Conservation (phyloP, 345 rosid genomes). For the Eucalyptus sp. region DNA sequence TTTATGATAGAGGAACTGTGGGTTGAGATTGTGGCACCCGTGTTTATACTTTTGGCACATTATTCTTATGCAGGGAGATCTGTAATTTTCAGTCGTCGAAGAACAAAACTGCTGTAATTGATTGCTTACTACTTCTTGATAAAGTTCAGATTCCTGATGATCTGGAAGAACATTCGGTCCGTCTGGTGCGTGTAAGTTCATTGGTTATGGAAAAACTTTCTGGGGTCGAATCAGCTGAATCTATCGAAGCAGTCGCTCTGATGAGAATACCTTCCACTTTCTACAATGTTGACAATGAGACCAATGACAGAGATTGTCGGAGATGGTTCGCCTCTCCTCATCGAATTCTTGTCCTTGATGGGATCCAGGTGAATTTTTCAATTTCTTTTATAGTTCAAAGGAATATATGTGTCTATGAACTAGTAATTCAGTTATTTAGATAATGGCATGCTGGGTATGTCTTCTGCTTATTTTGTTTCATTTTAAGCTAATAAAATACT, state of each 20-base stretch:
- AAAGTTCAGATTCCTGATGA: constrained; percentile 39
- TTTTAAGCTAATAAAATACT: background rate
- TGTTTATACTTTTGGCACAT: background rate
- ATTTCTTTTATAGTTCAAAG: background rate
- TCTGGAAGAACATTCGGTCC: constrained; percentile 17
- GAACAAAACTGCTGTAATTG: constrained; percentile 23
- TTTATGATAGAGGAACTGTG: background rate
- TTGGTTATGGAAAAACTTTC: constrained; percentile 76
- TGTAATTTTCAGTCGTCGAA: constrained; percentile 23
- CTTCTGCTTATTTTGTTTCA: background rate
- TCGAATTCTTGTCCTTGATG: constrained; percentile 77
- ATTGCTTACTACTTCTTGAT: constrained; percentile 58
- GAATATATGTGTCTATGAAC: background rate
- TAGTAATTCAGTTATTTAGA: background rate
- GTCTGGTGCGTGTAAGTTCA: constrained; percentile 38
- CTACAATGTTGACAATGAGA: constrained; percentile 18
- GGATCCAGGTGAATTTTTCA: constrained; percentile 52
- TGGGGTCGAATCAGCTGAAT: constrained; percentile 66
- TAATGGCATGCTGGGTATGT: background rate
- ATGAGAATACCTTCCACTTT: constrained; percentile 66
- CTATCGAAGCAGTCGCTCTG: constrained; percentile 67
- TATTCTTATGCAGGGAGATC: constrained; percentile 48
- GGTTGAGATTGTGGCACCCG: background rate
- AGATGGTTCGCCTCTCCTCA: constrained; percentile 57
- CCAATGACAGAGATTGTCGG: constrained; percentile 14